A percentile compares a stretch with the other conserved stretches of the same genome.
Evolutionary conservation across 805 yeast genomes (phyloP).

Genomic region (Lachancea thermotolerans): DNA sequence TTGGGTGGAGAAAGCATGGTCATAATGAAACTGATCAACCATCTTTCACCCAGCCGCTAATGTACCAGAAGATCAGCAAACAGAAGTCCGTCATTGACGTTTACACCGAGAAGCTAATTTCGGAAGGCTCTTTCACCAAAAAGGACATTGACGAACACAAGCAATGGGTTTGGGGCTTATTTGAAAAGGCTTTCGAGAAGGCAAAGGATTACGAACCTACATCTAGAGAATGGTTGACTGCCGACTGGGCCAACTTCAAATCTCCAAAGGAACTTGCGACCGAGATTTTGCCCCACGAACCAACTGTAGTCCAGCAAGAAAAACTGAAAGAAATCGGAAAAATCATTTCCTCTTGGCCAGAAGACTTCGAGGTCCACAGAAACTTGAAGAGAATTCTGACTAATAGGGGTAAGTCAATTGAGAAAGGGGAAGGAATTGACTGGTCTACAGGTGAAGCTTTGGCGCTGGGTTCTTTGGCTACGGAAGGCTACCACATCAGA

Average conservation of each 20-base stretch:
- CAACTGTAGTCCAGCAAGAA: slow-evolving; percentile 78
- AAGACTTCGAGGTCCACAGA: slow-evolving; percentile 81
- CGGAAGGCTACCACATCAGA: slow-evolving; percentile 95
- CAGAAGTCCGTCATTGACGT: slow-evolving; percentile 84
- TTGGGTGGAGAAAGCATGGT: slow-evolving; percentile 97
- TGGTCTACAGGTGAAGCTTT: slow-evolving; percentile 99
- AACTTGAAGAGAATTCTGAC: slow-evolving; percentile 91
- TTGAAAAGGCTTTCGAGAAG: slow-evolving; percentile 84
- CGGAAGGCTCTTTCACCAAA: slow-evolving; percentile 83
- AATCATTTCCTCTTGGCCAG: slow-evolving; percentile 77
- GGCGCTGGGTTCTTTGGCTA: slow-evolving; percentile 86
- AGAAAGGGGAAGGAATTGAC: slow-evolving; percentile 89
- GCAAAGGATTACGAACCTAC: slow-evolving; percentile 87
- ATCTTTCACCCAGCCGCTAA: slow-evolving; percentile 94
- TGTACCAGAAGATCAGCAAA: slow-evolving; percentile 87
- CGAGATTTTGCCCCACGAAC: slow-evolving; percentile 91
- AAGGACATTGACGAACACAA: slow-evolving; percentile 93
- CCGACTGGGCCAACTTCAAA: slow-evolving; percentile 99
- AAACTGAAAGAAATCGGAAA: slow-evolving; percentile 72
- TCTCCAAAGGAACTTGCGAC: slow-evolving; percentile 95
- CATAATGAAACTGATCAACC: slow-evolving; percentile 99
- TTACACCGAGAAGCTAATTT: slow-evolving; percentile 70
- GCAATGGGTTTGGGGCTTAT: slow-evolving; percentile 93
- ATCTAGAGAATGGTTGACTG: slow-evolving; percentile 94
- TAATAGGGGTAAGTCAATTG: slow-evolving; percentile 79